Conservation (phyloP, 371 early-diverging fungal species). For the Lichtheimia corymbifera region DNA sequence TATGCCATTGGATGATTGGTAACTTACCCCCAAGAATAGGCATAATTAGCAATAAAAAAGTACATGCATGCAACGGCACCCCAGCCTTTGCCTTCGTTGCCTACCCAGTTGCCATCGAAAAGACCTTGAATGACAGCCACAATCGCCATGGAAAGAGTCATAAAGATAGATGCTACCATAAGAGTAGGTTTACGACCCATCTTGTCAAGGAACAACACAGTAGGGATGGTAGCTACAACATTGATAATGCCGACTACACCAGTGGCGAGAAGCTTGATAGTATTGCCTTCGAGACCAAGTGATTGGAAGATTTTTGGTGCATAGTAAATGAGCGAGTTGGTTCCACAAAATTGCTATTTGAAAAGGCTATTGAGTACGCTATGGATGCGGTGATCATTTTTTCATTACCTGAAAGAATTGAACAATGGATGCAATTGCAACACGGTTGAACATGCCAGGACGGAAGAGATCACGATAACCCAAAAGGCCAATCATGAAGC, state of each 20-base stretch:
- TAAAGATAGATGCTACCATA: conserved; percentile 43
- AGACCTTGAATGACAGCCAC: conserved; percentile 36
- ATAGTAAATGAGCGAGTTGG: conserved; percentile 74
- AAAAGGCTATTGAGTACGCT: too few relatives aligned
- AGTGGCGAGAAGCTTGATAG: conserved; percentile 63
- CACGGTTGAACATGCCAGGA: conserved; percentile 58
- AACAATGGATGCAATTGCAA: conserved; percentile 62
- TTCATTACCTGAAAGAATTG: conserved; percentile 57
- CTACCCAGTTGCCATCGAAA: conserved; percentile 32
- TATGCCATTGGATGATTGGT: too few relatives aligned
- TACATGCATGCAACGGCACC: conserved; percentile 54
- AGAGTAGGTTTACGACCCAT: conserved; percentile 60
- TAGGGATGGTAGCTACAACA: conserved; percentile 48
- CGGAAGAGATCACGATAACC: conserved; percentile 72
- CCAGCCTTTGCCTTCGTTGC: conserved; percentile 34
- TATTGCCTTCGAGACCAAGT: conserved; percentile 54
- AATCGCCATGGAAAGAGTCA: conserved; percentile 34
- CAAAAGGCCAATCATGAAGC: conserved; percentile 46
- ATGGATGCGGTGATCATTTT: too few relatives aligned
- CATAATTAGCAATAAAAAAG: conserved; percentile 64
- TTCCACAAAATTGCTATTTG: conserved; percentile 68
- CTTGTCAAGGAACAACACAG: conserved; percentile 67
- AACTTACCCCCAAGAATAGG: conserved; percentile 46
- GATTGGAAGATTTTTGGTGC: conserved; percentile 71
- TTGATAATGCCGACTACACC: conserved; percentile 73